Percentiles rank a stretch among this genome's conserved stretches.
Evolutionary conservation across 257 asterid species (phyloP).

Genomic region (Verbascum thapsus): DNA sequence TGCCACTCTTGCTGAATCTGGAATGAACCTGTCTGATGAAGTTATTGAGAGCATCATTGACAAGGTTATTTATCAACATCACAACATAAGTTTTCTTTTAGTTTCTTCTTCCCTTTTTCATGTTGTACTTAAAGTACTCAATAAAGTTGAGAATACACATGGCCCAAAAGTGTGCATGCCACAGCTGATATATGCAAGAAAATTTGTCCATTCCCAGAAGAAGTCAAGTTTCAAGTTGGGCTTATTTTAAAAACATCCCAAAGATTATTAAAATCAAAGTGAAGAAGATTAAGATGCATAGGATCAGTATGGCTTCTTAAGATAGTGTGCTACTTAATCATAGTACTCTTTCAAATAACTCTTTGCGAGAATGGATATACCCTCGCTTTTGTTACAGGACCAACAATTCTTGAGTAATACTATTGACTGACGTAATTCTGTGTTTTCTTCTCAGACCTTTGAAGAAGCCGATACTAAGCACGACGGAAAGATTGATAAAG

Average conservation of each 20-base stretch:
- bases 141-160: background rate
- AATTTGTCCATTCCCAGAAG: background rate
- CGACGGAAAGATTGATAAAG: conserved; percentile 91
- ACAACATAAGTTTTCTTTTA: background rate
- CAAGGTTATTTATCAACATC: conserved; percentile 56
- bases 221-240: conserved; percentile 3
- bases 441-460: conserved; percentile 65
- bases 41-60: conserved; percentile 96
- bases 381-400: background rate
- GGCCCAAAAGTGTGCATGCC: background rate
- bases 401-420: conserved; percentile 11
- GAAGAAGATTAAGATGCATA: background rate
- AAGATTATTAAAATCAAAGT: background rate
- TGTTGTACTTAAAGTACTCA: background rate
- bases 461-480: conserved; percentile 98
- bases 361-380: background rate
- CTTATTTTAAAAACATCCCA: background rate
- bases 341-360: background rate
- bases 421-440: conserved; percentile 11
- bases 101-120: background rate
- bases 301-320: background rate
- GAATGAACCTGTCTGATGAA: conserved; percentile 96
- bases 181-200: background rate
- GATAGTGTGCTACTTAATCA: background rate
- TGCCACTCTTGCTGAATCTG: conserved; percentile 97